Evolutionary conservation across 139 green algal genomes (phyloP).

Genomic region (Asterochloris sp.): DNA sequence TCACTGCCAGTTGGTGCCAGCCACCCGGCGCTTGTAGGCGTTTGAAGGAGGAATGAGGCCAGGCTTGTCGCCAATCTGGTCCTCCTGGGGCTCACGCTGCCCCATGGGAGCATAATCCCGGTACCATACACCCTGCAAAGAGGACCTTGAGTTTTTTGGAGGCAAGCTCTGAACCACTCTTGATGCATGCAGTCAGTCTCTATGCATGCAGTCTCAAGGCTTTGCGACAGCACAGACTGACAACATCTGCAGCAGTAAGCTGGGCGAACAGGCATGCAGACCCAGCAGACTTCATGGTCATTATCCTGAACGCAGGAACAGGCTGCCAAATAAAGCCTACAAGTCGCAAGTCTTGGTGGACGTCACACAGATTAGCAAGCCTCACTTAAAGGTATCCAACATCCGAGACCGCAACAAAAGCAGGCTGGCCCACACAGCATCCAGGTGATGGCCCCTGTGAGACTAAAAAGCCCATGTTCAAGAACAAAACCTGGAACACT

Average conservation of each 20-base stretch:
- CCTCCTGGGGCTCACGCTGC: constrained; percentile 8
- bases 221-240: neutral
- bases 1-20: constrained; percentile 63
- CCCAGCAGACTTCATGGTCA: neutral
- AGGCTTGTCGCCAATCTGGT: constrained; percentile 18
- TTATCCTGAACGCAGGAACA: neutral
- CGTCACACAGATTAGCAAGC: no score
- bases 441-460: no score
- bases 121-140: constrained; percentile 81
- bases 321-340: neutral
- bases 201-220: neutral
- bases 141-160: neutral
- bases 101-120: constrained; percentile 67
- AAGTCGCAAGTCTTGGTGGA: no score
- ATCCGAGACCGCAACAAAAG: no score
- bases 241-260: neutral
- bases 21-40: constrained; percentile 80
- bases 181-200: neutral
- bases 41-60: constrained; percentile 72
- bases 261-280: neutral
- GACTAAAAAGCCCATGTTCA: no score
- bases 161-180: neutral
- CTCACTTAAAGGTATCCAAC: no score
- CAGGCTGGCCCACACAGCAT: no score
- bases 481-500: neutral